Evolutionary conservation across 768 basidiomycete species (phyloP), one percentile per base, ranked within the genome.

Genomic region (Russula dissimulans): DNA sequence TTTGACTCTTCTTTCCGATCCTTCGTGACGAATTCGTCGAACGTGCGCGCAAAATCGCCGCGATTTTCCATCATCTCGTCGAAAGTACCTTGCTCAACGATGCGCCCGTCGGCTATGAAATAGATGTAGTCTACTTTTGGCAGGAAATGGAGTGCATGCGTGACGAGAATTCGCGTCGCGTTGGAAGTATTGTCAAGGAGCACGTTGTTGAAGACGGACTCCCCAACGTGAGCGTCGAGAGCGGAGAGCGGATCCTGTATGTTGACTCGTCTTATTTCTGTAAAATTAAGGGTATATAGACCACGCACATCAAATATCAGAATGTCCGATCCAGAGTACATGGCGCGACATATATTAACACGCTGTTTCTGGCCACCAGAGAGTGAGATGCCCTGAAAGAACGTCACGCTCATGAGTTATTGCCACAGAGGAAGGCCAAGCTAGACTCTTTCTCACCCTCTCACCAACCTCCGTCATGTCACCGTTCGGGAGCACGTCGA

Each of bases 201-300:
- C 11, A 92, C 88, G 59, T 94, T 86, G 68, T 89, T 82, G 75
- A 95, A 93, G 14, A 95, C 84, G 3, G 83, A 79, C 70, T 89
- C 89, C 43, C 92, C 93, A 51, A 95, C 91, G 68, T 94, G 91
- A 5, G 92, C 91, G 69, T 97, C 94, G 11, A 97, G 79, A 26
- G 92, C 92, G n/a, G 87, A 89, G 10, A 93, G 75, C 5, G 91
- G 91, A 67, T 93, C 91, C 82, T 85, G 45, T 8, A 53, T 36
- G 48, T 18, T 2, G 47, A 50, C 6, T 31, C 6, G 22, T 32
- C 18, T 36, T 12, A 26, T n/a, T 47, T 26, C 29, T 22, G 3
- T 18, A 5, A 14, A 15, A 65, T n/a, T 36, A 5, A 36, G 26
- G 22, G 5, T 15, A 15, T 14, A 34, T 11, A 29, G 32, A 54